Evolutionary conservation across 2,329 filamentous ascomycete genomes (phyloP).

Genomic region (Pseudogymnoascus sp.): DNA sequence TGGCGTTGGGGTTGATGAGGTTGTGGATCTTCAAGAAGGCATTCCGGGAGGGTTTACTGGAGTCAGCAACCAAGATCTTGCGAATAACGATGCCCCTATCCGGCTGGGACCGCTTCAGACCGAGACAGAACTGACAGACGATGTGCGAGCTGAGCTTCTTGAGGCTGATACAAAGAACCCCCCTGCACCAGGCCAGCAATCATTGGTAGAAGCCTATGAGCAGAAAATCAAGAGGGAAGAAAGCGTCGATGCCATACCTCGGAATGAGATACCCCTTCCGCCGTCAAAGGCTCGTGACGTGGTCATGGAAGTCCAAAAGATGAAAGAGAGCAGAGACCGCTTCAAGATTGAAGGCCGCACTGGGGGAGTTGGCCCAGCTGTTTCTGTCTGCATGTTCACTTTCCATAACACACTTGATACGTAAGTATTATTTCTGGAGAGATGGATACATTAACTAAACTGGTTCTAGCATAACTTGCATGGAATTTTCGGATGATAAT

Average conservation of each 20-base stretch:
- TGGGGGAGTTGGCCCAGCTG: constrained; percentile 70
- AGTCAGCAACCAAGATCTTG: constrained; percentile 50
- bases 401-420: constrained; percentile 94
- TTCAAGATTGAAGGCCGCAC: constrained; percentile 81
- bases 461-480: constrained; percentile 64
- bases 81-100: constrained; percentile 50
- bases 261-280: constrained; percentile 75
- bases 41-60: constrained; percentile 55
- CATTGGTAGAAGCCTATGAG: constrained; percentile 80
- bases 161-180: constrained; percentile 76
- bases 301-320: constrained; percentile 85
- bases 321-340: constrained; percentile 85
- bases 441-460: constrained; percentile 10
- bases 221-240: constrained; percentile 84
- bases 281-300: constrained; percentile 85
- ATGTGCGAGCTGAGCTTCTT: constrained; percentile 78
- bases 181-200: constrained; percentile 60
- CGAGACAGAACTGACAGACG: constrained; percentile 72
- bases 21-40: constrained; percentile 52
- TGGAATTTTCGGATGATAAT: constrained; percentile 91
- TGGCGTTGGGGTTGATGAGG: constrained; percentile 52
- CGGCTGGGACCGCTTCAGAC: constrained; percentile 76
- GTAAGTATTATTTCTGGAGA: constrained; percentile 41
- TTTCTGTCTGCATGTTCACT: constrained; percentile 95
- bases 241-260: constrained; percentile 69